Percentiles rank a stretch among this genome's conserved stretches.
These are phyloP conservation scores for Magnaporthiopsis rhizophila DNA, from an alignment of 2,329 filamentous ascomycete genomes.

Conservation along the genomic window DNA sequence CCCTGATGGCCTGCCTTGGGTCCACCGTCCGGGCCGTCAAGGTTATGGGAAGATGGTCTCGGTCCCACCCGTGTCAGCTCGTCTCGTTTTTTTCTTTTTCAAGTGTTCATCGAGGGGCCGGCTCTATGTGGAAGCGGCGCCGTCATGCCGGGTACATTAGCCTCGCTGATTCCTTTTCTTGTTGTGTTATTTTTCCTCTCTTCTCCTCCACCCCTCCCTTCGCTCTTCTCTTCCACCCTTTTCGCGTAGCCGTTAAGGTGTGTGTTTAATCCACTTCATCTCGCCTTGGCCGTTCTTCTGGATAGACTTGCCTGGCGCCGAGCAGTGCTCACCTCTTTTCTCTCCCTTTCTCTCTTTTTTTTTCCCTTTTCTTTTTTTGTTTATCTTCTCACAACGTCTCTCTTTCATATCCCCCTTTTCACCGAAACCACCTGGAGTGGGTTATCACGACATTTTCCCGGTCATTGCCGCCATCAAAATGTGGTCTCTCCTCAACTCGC, in stretches of 20 bases:
- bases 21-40: too few relatives aligned
- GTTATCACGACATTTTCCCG: slow-evolving; percentile 2
- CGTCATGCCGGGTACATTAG: slow-evolving; percentile 2
- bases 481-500: slow-evolving; percentile 7
- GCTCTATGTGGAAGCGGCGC: neutral
- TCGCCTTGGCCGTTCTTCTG: neutral
- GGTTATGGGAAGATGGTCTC: neutral
- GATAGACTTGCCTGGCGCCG: slow-evolving; percentile 4
- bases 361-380: slow-evolving; percentile 4
- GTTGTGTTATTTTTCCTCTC: neutral
- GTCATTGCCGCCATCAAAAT: slow-evolving; percentile 4
- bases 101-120: neutral
- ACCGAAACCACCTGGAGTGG: slow-evolving; percentile 19
- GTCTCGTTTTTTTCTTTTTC: slow-evolving; percentile 5
- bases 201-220: neutral
- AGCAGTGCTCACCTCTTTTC: slow-evolving; percentile 5
- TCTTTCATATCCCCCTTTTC: neutral
- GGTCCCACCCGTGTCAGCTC: slow-evolving; percentile 3
- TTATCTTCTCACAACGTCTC: slow-evolving; percentile 3
- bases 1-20: too few relatives aligned
- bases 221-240: neutral
- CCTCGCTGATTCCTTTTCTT: slow-evolving; percentile 1
- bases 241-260: neutral
- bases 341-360: too few relatives aligned
- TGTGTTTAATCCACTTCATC: neutral